phyloP scores from a whole-genome alignment of 2,329 filamentous ascomycete genomes.

The Aureobasidium melanogenum region DNA sequence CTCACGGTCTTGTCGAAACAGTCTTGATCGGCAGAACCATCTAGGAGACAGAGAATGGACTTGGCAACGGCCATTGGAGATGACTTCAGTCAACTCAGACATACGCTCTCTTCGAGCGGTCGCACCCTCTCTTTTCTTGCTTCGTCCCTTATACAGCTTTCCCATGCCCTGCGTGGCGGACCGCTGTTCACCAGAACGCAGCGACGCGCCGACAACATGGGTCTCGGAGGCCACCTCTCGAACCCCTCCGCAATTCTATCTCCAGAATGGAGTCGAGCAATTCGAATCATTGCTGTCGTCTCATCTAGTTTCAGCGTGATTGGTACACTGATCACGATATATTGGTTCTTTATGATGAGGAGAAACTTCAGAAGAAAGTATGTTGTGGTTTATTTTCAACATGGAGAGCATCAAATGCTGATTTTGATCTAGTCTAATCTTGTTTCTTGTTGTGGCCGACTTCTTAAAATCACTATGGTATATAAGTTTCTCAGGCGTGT shows the following conservation, averaged over 20 bases:
- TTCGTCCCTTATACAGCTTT: background rate
- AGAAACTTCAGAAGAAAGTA: constrained; percentile 66
- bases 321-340: constrained; percentile 49
- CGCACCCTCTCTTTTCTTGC: background rate
- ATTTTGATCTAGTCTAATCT: constrained; percentile 51
- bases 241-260: constrained; percentile 15
- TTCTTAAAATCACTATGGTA: constrained; percentile 62
- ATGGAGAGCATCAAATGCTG: background rate
- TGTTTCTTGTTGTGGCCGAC: constrained; percentile 65
- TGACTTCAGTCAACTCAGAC: constrained; percentile 10
- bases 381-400: constrained; percentile 22
- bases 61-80: constrained; percentile 11
- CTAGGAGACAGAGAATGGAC: constrained; percentile 8
- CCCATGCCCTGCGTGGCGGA: background rate
- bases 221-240: constrained; percentile 13
- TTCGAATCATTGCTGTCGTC: constrained; percentile 28
- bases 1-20: constrained; percentile 3
- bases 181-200: background rate
- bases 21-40: constrained; percentile 9
- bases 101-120: background rate
- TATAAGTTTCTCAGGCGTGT: constrained; percentile 54
- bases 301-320: constrained; percentile 45
- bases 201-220: constrained; percentile 5
- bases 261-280: constrained; percentile 18
- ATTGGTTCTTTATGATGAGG: constrained; percentile 67